Base-by-base conservation (phyloP, 176 grass and related monocot genomes). In the Phoenix dactylifera region DNA sequence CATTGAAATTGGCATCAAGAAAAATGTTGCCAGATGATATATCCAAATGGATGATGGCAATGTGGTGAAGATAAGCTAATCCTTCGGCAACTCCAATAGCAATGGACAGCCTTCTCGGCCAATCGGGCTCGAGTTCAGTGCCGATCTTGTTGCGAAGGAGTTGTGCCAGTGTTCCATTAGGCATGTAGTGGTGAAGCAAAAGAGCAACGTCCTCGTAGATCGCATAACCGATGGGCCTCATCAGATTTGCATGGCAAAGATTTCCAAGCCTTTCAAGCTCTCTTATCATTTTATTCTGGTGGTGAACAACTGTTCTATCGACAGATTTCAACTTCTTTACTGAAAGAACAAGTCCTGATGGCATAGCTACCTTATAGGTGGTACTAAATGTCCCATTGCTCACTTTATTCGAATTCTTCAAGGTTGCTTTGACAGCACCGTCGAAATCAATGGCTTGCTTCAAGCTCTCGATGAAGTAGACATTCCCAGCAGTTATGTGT, bases 361-460 rank as follows among this genome's bases (percentile, higher is more conserved):
- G 92, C 92, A 97, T 91, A 48, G 85, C 78, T 0, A 87, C 92
- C 77, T 80, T 88, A 76, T 90, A 97, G 22, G 58, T 64, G 17
- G 70, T 83, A 49, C 92, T 97, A 74, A 97, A 97, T 50, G 92
- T 77, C 0, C 87, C 81, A 4, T 76, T 83, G 62, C 80, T 80
- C 19, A 97, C 5, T 55, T 71, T 67, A 54, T 88, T 91, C 0
- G 55, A 59, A 9, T 97, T 83, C 58, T 90, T 90, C 62, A 91
- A 66, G 1, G 92, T 88, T 6, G 75, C 80, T 73, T 82, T 82
- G 20, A 97, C 73, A 1, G 80, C 82, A 55, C 69, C 80, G 49
- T 91, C 80, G 63, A 97, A 97, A 74, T 97, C 84, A 30, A 97
- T 77, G 50, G 92, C 92, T 72, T 97, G 92, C 72, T 77, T 80